These are phyloP conservation scores for Diaporthe australafricana DNA, from an alignment of 2,329 filamentous ascomycete genomes.

Conservation along the genomic window DNA sequence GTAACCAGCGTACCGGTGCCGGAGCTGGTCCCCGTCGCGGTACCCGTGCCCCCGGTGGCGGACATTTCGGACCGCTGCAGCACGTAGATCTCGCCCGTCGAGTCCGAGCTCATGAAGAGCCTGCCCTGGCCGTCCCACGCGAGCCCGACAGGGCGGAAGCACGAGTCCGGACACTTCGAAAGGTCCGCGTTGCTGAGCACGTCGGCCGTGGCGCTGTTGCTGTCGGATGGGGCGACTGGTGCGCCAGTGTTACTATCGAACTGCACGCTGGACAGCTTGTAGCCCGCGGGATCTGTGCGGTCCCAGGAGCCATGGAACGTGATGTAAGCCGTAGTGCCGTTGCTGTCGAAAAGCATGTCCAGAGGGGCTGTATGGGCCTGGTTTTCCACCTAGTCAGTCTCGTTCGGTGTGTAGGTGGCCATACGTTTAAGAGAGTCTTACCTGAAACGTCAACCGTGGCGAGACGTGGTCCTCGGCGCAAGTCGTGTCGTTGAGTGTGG, in stretches of 20 bases:
- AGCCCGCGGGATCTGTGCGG: slow-evolving; percentile 45
- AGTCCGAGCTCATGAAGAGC: slow-evolving; percentile 72
- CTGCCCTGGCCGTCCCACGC: slow-evolving; percentile 62
- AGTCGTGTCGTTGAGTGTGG: slow-evolving; percentile 54
- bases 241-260: slow-evolving; percentile 55
- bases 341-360: slow-evolving; percentile 74
- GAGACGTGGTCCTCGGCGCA: slow-evolving; percentile 57
- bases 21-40: slow-evolving; percentile 11
- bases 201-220: slow-evolving; percentile 60
- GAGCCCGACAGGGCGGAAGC: slow-evolving; percentile 73
- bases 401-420: not conserved
- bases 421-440: not conserved
- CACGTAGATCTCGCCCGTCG: slow-evolving; percentile 75
- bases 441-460: slow-evolving; percentile 67
- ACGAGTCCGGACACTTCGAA: slow-evolving; percentile 63
- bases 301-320: slow-evolving; percentile 79
- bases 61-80: slow-evolving; percentile 47
- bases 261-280: slow-evolving; percentile 55
- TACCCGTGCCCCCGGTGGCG: slow-evolving; percentile 7
- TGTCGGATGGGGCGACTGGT: slow-evolving; percentile 53
- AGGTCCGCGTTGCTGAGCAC: slow-evolving; percentile 68
- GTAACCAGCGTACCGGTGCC: slow-evolving; percentile 37
- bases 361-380: slow-evolving; percentile 76
- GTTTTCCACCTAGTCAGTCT: not conserved
- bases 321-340: slow-evolving; percentile 71